Evolutionary conservation across 202 grass and related monocot species (phyloP), one percentile per base, ranked within the genome.

Genomic region (Zoysia matrella): DNA sequence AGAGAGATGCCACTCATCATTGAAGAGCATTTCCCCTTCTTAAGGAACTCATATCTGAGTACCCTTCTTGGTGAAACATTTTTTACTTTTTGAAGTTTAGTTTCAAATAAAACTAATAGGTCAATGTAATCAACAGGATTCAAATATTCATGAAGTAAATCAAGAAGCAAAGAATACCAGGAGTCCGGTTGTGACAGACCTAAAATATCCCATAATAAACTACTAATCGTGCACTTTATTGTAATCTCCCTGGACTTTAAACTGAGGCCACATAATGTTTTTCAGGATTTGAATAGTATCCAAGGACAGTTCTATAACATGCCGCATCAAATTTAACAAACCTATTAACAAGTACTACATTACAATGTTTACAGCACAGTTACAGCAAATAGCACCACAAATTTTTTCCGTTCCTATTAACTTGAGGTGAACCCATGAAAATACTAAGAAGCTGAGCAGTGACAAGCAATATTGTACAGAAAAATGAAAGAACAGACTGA

Each of bases 401-500:
- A 79, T 53, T 0, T 18, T 67, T 0, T n/a, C 9, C 53, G 16
- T 67, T 40, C 68, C 40, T 76, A 79, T 14, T 18, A 55, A 48
- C 16, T 9, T 22, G 80, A 50, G 64, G 69, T 65, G 41, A 71
- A 18, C 22, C 47, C 43, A 76, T 52, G 73, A 60, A 78, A 70
- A 36, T 36, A 72, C 48, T 84, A 50, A 65, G n/a, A 5, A 41
- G 42, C 50, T 67, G 8, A 7, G 69, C 53, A 69, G 12, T 54
- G 39, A 43, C 49, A 80, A 43, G 45, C 77, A 72, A 36, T 72
- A 67, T 2, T 41, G 5, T 47, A 55, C 36, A 84, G n/a, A 60
- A 49, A 49, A 67, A 41, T 1, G 0, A 36, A 74, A 78, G 43
- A 70, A 43, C 1, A 84, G 54, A 46, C 6, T 56, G 65, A 12